Conservation (phyloP, 2,329 filamentous ascomycete genomes). For the Mycosphaerella arachidis region DNA sequence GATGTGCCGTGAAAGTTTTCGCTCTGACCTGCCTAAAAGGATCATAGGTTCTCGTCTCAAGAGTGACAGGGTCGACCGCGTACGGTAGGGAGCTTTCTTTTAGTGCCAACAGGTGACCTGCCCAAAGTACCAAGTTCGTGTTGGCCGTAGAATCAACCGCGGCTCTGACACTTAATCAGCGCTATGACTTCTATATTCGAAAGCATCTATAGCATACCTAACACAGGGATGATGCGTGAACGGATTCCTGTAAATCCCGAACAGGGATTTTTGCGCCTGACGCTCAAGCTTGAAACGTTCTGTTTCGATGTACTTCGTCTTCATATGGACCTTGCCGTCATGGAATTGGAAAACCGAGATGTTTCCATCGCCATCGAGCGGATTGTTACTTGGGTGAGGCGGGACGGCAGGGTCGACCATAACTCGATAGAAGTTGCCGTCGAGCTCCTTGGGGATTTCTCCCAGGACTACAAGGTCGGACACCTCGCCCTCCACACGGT, state of each 20-base stretch:
- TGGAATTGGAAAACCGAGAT: conserved; percentile 42
- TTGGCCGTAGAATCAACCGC: conserved; percentile 54
- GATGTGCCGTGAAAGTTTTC: conserved; percentile 43
- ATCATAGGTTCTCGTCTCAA: conserved; percentile 39
- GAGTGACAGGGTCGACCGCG: conserved; percentile 38
- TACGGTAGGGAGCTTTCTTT: conserved; percentile 46
- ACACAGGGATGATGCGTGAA: conserved; percentile 28
- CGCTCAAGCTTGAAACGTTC: conserved; percentile 40
- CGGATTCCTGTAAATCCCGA: conserved; percentile 55
- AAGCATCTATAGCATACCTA: conserved; percentile 23
- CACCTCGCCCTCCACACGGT: conserved; percentile 40
- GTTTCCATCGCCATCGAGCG: conserved; percentile 44
- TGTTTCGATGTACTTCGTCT: conserved; percentile 41
- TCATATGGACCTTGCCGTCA: conserved; percentile 41
- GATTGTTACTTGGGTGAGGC: conserved; percentile 54
- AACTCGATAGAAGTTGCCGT: conserved; percentile 40
- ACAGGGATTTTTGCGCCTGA: conserved; percentile 39
- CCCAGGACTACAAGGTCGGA: conserved; percentile 30
- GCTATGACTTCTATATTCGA: background rate
- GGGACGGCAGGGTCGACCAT: conserved; percentile 54
- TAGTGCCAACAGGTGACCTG: conserved; percentile 51
- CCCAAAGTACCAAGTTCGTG: conserved; percentile 57
- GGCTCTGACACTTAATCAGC: conserved; percentile 4
- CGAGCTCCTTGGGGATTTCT: conserved; percentile 30
- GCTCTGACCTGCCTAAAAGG: conserved; percentile 39